Conservation (phyloP, 768 basidiomycete genomes). For the Mrakia gelida region DNA sequence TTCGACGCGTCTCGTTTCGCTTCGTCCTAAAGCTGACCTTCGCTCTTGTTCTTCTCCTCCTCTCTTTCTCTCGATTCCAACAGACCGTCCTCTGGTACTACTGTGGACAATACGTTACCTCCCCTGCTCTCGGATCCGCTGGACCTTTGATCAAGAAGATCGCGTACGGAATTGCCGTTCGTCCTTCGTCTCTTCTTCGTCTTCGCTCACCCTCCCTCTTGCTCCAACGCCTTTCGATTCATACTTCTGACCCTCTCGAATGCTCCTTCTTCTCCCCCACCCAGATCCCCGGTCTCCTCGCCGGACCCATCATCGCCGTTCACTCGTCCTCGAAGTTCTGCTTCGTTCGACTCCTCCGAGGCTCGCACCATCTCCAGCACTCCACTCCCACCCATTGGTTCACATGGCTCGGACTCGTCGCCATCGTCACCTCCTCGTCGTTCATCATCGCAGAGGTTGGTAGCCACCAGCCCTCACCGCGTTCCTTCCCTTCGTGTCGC, state of each 20-base stretch:
- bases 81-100: constrained; percentile 20
- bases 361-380: constrained; percentile 33
- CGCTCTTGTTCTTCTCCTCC: background rate
- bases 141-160: constrained; percentile 38
- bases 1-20: background rate
- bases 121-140: constrained; percentile 41
- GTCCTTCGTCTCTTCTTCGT: background rate
- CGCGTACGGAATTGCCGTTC: constrained; percentile 31
- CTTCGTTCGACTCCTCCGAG: constrained; percentile 37
- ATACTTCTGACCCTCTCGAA: too few relatives aligned
- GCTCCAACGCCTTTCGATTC: too few relatives aligned
- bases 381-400: constrained; percentile 35
- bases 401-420: constrained; percentile 30
- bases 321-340: constrained; percentile 36
- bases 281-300: constrained; percentile 34
- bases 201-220: background rate
- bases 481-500: background rate
- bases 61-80: background rate
- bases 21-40: background rate
- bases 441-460: constrained; percentile 36
- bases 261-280: too few relatives aligned
- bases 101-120: constrained; percentile 35
- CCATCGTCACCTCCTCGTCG: constrained; percentile 25
- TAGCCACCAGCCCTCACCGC: background rate
- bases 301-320: constrained; percentile 30